These are phyloP conservation scores for Umbilicus rupestris DNA, from an alignment of 164 flowering plant species.

Conservation along the genomic window DNA sequence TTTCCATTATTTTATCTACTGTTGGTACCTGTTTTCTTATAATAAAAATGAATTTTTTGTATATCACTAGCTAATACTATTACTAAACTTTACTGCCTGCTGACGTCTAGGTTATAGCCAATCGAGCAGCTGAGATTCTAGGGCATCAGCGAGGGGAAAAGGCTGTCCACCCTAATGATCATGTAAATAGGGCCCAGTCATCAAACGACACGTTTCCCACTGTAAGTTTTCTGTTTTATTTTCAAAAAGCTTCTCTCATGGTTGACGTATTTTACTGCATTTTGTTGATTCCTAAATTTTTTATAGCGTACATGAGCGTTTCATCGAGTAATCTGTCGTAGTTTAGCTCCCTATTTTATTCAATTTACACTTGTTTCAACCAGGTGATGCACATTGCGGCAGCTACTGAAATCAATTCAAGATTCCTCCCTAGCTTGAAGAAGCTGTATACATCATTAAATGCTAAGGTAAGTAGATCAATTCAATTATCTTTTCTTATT, in stretches of 20 bases:
- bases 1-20: constrained; percentile 5
- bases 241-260: neutral
- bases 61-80: neutral
- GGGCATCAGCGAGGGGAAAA: constrained; percentile 94
- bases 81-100: neutral
- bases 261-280: neutral
- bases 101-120: constrained; percentile 79
- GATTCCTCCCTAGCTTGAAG: constrained; percentile 74
- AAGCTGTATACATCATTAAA: constrained; percentile 56
- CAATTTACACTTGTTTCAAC: constrained; percentile 14
- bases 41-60: neutral
- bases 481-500: neutral
- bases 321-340: neutral
- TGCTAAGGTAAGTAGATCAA: constrained; percentile 45
- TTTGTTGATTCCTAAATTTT: neutral
- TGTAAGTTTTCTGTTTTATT: constrained; percentile 33
- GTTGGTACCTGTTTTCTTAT: neutral
- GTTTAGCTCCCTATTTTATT: neutral
- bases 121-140: constrained; percentile 96
- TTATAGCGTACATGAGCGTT: neutral
- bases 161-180: constrained; percentile 97
- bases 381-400: constrained; percentile 99
- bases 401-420: constrained; percentile 70
- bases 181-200: constrained; percentile 93
- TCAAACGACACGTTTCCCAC: constrained; percentile 99